phyloP scores from a whole-genome alignment of 495 filamentous ascomycete genomes.

The Bombardia bombarda region DNA sequence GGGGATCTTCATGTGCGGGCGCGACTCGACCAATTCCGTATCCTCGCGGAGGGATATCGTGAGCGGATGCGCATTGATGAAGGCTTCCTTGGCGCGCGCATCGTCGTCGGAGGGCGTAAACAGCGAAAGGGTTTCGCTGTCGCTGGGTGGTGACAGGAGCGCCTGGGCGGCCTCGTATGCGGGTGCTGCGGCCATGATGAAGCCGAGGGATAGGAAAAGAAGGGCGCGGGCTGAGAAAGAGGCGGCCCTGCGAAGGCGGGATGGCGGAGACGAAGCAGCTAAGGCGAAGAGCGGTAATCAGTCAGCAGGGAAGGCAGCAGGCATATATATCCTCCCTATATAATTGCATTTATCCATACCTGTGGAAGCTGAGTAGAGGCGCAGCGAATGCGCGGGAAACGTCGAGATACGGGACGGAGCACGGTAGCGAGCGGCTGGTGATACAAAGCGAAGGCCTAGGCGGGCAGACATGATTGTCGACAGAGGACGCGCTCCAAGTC shows the following conservation, averaged over 20 bases:
- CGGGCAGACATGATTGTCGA: too few species aligned
- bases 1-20: constrained; percentile 84
- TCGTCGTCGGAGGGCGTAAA: constrained; percentile 56
- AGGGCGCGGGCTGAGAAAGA: constrained; percentile 25
- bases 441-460: too few species aligned
- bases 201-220: constrained; percentile 41
- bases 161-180: constrained; percentile 32
- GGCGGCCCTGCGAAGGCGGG: constrained; percentile 20
- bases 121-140: constrained; percentile 63
- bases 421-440: constrained; percentile 10
- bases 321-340: too few species aligned
- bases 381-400: neutral
- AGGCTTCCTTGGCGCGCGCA: constrained; percentile 56
- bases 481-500: too few species aligned
- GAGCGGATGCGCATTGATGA: constrained; percentile 70
- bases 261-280: neutral
- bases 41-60: constrained; percentile 55
- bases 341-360: too few species aligned
- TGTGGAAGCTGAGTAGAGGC: constrained; percentile 6
- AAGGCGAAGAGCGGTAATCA: neutral
- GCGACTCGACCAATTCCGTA: constrained; percentile 62
- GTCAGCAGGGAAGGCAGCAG: too few species aligned
- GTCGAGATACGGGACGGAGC: neutral
- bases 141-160: constrained; percentile 50
- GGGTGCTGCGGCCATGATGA: constrained; percentile 46